A percentile compares a stretch with the other conserved stretches of the same genome.
Conservation (phyloP, 257 asterid species). For the Solanum verrucosum region DNA sequence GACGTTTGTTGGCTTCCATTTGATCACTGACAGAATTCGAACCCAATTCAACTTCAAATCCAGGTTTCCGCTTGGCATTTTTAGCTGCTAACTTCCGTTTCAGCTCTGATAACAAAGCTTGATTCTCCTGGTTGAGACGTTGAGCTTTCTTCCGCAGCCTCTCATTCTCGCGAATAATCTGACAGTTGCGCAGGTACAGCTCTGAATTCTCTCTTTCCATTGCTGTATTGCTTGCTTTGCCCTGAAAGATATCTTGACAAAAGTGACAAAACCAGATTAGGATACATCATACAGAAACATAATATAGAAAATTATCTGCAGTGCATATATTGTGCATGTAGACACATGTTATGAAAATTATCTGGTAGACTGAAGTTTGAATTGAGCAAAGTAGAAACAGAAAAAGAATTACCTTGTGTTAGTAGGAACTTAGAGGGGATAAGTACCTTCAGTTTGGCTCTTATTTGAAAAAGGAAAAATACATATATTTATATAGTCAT, state of each 20-base stretch:
- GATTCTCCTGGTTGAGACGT: slow-evolving; percentile 39
- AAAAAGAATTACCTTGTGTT: background rate
- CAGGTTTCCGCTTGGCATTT: slow-evolving; percentile 3
- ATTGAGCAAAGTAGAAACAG: background rate
- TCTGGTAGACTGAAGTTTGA: background rate
- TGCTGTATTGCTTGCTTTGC: background rate
- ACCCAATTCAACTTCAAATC: slow-evolving; percentile 1
- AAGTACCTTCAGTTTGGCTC: background rate
- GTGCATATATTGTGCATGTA: background rate
- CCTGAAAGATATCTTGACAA: background rate
- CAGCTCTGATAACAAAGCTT: slow-evolving; percentile 31
- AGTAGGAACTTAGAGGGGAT: background rate
- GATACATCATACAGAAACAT: background rate
- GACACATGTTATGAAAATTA: background rate
- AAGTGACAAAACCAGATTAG: background rate
- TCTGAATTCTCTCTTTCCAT: slow-evolving; percentile 45
- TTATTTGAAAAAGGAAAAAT: background rate
- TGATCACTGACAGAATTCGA: slow-evolving; percentile 14
- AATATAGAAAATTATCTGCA: background rate
- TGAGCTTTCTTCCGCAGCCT: slow-evolving; percentile 43
- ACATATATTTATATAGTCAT: background rate
- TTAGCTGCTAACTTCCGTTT: slow-evolving; percentile 24
- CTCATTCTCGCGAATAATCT: slow-evolving; percentile 38
- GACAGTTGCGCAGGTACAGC: slow-evolving; percentile 41
- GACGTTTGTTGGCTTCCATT: slow-evolving; percentile 10